phyloP scores from a whole-genome alignment of 2,329 filamentous ascomycete genomes.

The Amauroascus verrucosus region DNA sequence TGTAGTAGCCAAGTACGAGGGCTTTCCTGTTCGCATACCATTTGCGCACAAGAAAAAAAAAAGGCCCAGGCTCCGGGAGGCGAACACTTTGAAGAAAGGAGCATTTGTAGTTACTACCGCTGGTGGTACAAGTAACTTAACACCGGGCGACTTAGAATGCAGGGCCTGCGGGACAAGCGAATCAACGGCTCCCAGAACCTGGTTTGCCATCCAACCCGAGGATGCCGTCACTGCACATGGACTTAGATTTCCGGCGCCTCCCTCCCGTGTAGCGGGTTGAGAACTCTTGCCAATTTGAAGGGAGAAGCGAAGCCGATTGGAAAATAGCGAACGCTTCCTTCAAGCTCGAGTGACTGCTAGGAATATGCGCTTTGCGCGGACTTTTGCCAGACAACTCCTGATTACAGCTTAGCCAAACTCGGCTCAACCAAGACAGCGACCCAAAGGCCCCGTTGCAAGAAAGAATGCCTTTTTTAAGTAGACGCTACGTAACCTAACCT shows the following conservation, averaged over 20 bases:
- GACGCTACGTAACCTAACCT: constrained; percentile 6
- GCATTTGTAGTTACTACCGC: background rate
- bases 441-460: background rate
- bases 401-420: background rate
- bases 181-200: background rate
- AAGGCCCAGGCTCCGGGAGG: no score
- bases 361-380: no score
- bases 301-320: background rate
- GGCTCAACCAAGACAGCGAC: background rate
- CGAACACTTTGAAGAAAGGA: no score
- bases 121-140: background rate
- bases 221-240: background rate
- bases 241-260: background rate
- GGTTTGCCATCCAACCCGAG: constrained; percentile 7
- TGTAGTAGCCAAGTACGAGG: no score
- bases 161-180: background rate
- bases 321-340: background rate
- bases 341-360: no score
- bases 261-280: background rate
- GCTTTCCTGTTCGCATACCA: no score
- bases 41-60: no score
- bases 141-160: background rate
- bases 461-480: background rate
- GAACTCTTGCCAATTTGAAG: background rate
- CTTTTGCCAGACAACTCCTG: no score